Evolutionary conservation across 2,329 filamentous ascomycete species (phyloP).

Genomic region (Fusarium penzigii): DNA sequence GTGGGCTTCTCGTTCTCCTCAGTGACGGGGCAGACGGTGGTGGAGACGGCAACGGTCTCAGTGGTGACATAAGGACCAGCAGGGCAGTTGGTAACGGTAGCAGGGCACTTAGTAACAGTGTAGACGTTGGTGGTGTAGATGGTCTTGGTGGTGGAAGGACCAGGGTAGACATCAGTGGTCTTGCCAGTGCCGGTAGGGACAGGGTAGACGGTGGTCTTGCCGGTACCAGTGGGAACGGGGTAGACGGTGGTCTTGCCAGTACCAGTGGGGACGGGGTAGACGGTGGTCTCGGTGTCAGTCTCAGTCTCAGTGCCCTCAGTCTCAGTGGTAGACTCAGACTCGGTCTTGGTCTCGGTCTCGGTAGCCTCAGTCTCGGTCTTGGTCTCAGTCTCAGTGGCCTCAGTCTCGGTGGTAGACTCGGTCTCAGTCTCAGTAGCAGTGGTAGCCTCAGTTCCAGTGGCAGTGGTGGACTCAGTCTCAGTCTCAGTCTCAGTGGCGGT

Average conservation of each 20-base stretch:
- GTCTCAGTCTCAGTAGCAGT: conserved; percentile 1
- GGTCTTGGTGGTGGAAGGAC: conserved; percentile 33
- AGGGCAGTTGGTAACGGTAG: conserved; percentile 34
- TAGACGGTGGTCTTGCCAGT: conserved; percentile 2
- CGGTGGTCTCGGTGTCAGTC: background rate
- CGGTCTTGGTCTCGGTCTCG: conserved; percentile 10
- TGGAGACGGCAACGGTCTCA: conserved; percentile 34
- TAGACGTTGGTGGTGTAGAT: conserved; percentile 31
- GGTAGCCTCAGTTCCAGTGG: conserved; percentile 6
- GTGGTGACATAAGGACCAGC: conserved; percentile 27
- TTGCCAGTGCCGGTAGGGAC: conserved; percentile 6
- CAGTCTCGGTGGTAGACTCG: conserved; percentile 5
- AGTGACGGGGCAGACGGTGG: conserved; percentile 43
- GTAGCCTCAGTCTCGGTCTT: conserved; percentile 5
- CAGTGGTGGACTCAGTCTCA: background rate
- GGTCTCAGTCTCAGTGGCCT: conserved; percentile 6
- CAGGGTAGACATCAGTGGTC: conserved; percentile 8
- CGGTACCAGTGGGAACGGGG: conserved; percentile 7
- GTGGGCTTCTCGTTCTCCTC: conserved; percentile 8
- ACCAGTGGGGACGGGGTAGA: conserved; percentile 4
- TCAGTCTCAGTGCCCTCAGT: conserved; percentile 6
- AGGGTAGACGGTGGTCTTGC: conserved; percentile 7
- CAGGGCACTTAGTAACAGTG: conserved; percentile 33
- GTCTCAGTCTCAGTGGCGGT: conserved; percentile 1
- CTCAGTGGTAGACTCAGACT: conserved; percentile 7